Conservation (phyloP, 306 rosid genomes). For the Oxytropis ochrocephala region DNA sequence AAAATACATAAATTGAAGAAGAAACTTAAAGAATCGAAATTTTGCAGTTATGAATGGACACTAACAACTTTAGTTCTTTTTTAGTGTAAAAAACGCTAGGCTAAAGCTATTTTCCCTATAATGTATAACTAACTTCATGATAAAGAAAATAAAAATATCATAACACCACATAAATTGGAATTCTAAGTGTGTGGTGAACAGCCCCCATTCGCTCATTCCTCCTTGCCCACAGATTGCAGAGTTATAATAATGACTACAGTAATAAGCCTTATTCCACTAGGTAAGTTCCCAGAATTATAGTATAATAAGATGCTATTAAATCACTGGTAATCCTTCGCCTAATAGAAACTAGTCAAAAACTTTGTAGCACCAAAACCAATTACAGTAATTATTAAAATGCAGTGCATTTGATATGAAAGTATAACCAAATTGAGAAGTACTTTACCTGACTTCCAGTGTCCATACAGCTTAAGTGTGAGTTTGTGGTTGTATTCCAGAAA, state of each 20-base stretch:
- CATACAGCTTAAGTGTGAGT: slow-evolving; percentile 86
- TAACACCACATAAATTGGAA: background rate
- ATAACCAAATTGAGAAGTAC: slow-evolving; percentile 6
- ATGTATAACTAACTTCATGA: background rate
- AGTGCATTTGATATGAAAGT: background rate
- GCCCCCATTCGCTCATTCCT: background rate
- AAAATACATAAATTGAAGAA: background rate
- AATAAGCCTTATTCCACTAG: background rate
- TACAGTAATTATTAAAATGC: background rate
- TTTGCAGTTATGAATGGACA: slow-evolving; percentile 1
- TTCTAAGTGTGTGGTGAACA: background rate
- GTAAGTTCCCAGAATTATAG: background rate
- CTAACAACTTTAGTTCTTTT: background rate
- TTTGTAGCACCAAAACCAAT: background rate
- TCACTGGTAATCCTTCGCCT: background rate
- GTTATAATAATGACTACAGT: too few relatives aligned
- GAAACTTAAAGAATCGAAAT: background rate
- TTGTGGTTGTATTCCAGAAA: slow-evolving; percentile 97
- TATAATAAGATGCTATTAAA: background rate
- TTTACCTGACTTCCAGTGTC: slow-evolving; percentile 99
- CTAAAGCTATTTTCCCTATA: background rate
- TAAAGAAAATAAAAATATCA: background rate
- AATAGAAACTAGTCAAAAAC: background rate
- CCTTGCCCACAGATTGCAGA: background rate
- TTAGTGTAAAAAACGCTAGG: background rate